phyloP scores from a whole-genome alignment of 139 green algal species.

The Chlorella sorokiniana region DNA sequence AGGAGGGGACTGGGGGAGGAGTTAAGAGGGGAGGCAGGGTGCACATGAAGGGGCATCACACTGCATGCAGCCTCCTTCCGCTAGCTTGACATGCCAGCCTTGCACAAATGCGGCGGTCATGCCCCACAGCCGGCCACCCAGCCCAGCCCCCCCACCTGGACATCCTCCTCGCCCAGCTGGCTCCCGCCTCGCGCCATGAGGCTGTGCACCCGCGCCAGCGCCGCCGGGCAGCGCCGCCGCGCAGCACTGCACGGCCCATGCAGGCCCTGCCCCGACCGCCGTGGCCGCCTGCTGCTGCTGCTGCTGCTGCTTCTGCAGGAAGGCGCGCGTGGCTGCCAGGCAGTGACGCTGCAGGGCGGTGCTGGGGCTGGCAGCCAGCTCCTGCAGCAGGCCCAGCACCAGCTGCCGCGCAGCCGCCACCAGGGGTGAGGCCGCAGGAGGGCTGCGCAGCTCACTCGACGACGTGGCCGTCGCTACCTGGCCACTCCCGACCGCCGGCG shows the following conservation, averaged over 20 bases:
- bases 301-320: slow-evolving; percentile 23
- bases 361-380: slow-evolving; percentile 11
- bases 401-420: slow-evolving; percentile 18
- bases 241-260: slow-evolving; percentile 23
- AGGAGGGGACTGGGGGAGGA: background rate
- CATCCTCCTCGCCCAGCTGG: background rate
- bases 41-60: no score
- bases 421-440: background rate
- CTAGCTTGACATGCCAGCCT: background rate
- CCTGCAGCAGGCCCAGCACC: background rate
- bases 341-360: background rate
- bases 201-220: slow-evolving; percentile 1
- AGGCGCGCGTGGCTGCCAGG: background rate
- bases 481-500: no score
- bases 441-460: no score
- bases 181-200: slow-evolving; percentile 12
- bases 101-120: background rate
- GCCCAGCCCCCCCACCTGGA: slow-evolving; percentile 23
- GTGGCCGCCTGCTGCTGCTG: background rate
- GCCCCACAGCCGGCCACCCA: background rate
- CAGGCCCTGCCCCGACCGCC: background rate
- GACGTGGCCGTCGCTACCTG: no score
- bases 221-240: slow-evolving; percentile 17
- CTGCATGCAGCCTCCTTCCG: background rate
- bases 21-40: background rate